Base-by-base conservation (phyloP, 2,329 filamentous ascomycete species). In the Pseudogymnoascus sp. region DNA sequence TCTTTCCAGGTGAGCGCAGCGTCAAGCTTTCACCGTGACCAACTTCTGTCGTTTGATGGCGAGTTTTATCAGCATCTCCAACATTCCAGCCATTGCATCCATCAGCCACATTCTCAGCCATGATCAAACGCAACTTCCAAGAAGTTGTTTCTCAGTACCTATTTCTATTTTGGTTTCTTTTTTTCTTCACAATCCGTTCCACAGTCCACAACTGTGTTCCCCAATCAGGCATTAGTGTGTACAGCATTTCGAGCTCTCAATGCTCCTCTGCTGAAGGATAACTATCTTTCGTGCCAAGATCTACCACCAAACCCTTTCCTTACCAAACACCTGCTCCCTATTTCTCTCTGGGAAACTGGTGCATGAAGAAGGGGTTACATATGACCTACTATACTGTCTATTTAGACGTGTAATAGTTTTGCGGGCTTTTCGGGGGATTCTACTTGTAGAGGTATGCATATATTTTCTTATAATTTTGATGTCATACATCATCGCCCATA, bases 211-310 rank as follows among this genome's bases (percentile, higher is more conserved):
- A 34, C 51, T 57, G 51, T 36, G 51, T 57, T 36, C 16, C 51
- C 51, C 51, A 57, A 57, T 36, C 51, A 41, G 60, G 60, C 60
- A 61, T 61, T 61, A 61, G 60, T 61, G 60, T 61, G 60, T 61
- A 61, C 60, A 61, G 60, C 60, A 61, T 61, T 61, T 43, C 60
- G 60, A 61, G 60, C 37, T 43, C 6, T 61, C 60, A 39, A 61
- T 61, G 37, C 60, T 61, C 60, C 37, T 61, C 60, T 61, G 60
- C 60, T 61, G 60, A 61, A 61, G 60, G 60, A 61, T 61, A 61
- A 39, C 34, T 61, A 39, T 61, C 37, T 61, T 61, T 61, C 60
- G 60, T 61, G 60, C 60, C 60, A 39, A 61, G 60, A 61, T 39
- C 34, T 25, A 43, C 23, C 60, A 39, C 34, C 60, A 61, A 61